Evolutionary conservation across 2,329 filamentous ascomycete genomes (phyloP).

Genomic region (Scedosporium aurantiacum): DNA sequence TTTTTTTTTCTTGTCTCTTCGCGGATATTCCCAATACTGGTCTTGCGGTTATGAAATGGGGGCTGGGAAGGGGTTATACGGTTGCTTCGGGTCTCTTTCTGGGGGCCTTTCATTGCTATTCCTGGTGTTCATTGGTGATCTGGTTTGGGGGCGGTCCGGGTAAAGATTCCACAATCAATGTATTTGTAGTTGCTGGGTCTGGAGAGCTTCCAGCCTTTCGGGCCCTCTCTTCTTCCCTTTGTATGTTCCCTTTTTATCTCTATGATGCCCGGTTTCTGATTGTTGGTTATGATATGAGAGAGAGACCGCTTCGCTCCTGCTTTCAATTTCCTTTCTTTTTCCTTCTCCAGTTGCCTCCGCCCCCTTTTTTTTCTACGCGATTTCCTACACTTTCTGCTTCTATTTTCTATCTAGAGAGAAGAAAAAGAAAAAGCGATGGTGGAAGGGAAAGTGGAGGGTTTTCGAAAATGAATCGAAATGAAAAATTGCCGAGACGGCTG

Average conservation of each 20-base stretch:
- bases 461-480: no score
- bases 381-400: neutral
- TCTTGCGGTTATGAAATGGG: conserved; percentile 2
- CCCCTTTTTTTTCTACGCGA: neutral
- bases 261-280: neutral
- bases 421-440: neutral
- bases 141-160: neutral
- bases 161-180: neutral
- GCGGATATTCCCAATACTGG: conserved; percentile 8
- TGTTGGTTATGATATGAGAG: neutral
- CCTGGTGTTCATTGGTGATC: conserved; percentile 8
- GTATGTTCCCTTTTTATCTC: neutral
- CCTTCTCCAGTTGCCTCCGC: neutral
- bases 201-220: neutral
- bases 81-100: neutral
- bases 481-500: no score
- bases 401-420: neutral
- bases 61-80: neutral
- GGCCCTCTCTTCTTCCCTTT: neutral
- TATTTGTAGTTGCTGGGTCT: neutral
- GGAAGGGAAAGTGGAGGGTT: neutral
- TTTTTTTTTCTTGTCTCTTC: conserved; percentile 9
- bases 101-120: conserved; percentile 2
- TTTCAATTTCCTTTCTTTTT: neutral
- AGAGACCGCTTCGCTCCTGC: neutral